These are phyloP conservation scores for Saturnispora zaruensis DNA, from an alignment of 805 yeast genomes.

Conservation along the genomic window DNA sequence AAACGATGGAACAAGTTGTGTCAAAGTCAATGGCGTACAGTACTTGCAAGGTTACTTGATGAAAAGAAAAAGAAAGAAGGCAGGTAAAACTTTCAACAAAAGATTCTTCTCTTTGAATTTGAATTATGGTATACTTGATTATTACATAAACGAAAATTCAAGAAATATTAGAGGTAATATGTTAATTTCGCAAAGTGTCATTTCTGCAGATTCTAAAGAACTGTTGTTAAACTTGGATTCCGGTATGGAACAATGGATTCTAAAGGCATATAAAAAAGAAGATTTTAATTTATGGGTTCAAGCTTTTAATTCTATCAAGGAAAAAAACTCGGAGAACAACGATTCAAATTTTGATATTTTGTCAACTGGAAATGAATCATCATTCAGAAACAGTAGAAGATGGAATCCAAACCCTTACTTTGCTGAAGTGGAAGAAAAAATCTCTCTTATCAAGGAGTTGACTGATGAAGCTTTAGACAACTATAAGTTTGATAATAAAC, in stretches of 20 bases:
- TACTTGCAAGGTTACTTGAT: conserved; percentile 69
- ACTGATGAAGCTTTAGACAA: not conserved
- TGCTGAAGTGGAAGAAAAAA: not conserved
- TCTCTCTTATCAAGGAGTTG: not conserved
- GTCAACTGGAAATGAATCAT: conserved; percentile 1
- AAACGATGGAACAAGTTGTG: conserved; percentile 23
- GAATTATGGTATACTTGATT: conserved; percentile 74
- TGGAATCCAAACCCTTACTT: conserved; percentile 6
- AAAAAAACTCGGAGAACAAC: conserved; percentile 15
- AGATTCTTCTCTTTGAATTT: conserved; percentile 79
- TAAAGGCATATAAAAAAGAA: conserved; percentile 54
- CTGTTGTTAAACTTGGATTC: conserved; percentile 78
- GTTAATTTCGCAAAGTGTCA: conserved; percentile 76
- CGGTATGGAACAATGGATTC: conserved; percentile 89
- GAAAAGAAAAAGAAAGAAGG: conserved; percentile 69
- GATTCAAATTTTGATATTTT: not conserved
- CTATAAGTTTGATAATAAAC: not conserved
- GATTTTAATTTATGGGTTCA: conserved; percentile 79
- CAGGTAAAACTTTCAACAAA: conserved; percentile 77
- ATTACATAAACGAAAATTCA: conserved; percentile 63
- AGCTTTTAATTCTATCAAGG: conserved; percentile 55
- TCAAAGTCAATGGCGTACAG: conserved; percentile 52
- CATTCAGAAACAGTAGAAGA: not conserved
- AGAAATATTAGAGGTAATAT: conserved; percentile 81
- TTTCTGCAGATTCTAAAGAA: conserved; percentile 64